Evolutionary conservation across 192 early-diverging fungal genomes (phyloP), one percentile per base, ranked within the genome.

Genomic region (Coemansia sp.): DNA sequence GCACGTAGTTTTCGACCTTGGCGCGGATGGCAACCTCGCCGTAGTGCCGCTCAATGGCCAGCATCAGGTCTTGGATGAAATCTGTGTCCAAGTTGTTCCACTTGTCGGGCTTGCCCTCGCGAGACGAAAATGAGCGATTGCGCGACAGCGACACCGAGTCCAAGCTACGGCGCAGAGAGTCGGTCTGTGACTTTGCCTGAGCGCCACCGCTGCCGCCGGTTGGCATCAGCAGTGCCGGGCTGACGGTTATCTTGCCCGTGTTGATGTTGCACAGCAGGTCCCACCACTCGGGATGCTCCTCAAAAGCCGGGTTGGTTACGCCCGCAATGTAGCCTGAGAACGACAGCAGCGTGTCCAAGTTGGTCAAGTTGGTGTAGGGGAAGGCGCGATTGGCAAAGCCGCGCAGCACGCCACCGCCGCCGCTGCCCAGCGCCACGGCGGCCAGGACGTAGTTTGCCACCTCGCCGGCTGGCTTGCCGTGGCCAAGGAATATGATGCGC

Each of bases 261-360:
- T 91, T 92, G 63, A 98, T 92, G 72, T 97, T 95, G 76, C 92
- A 97, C 19, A 96, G 83, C n/a, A 98, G 85, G 85, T 98, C 96
- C 95, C 95, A 98, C 94, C 95, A 95, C 54, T 88, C 83, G 12
- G 91, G 86, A 37, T 95, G 90, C 69, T 97, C 93, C 70, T 96
- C 95, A 82, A 97, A 96, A 1, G 92, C 87, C n/a, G 94, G 93
- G 76, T 98, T 97, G 0, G 96, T 96, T 10, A 97, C 95, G 15
- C 96, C 96, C 4, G 96, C 96, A 77, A 98, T 94, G 76, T 93
- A 98, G 6, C 94, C 95, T 20, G 93, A 86, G 60, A 91, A 90
- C 62, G 88, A 86, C 54, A 95, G 85, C 25, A 98, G 83, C 65
- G 89, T 86, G 67, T 98, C 94, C 27, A 98, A 85, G 54, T 90